Conservation (phyloP, 192 early-diverging fungal species). For the Mortierella alpina region DNA sequence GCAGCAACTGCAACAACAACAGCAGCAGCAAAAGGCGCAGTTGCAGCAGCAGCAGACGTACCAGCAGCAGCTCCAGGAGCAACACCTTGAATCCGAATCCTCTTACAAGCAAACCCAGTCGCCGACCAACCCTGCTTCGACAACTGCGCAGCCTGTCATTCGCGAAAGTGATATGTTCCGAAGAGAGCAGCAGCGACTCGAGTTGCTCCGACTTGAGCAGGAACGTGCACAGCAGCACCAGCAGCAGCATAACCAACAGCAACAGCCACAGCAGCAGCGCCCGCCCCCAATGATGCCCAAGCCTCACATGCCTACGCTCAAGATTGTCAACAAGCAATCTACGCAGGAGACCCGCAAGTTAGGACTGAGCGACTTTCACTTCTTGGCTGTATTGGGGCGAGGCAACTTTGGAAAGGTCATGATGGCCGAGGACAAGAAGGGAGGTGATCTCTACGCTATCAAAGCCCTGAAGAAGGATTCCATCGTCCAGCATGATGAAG, state of each 20-base stretch:
- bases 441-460: slow-evolving; percentile 89
- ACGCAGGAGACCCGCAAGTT: slow-evolving; percentile 62
- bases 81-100: slow-evolving; percentile 29
- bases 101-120: slow-evolving; percentile 30
- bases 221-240: slow-evolving; percentile 35
- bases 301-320: slow-evolving; percentile 39
- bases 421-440: slow-evolving; percentile 92
- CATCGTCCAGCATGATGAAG: slow-evolving; percentile 98
- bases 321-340: slow-evolving; percentile 37
- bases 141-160: neutral
- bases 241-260: slow-evolving; percentile 35
- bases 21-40: slow-evolving; percentile 39
- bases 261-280: slow-evolving; percentile 21
- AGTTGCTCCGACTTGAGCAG: slow-evolving; percentile 40
- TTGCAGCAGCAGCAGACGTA: slow-evolving; percentile 56
- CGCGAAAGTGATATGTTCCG: slow-evolving; percentile 21
- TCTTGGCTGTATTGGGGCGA: slow-evolving; percentile 94
- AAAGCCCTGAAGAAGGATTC: slow-evolving; percentile 99
- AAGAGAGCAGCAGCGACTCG: slow-evolving; percentile 41
- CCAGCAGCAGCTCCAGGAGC: slow-evolving; percentile 52
- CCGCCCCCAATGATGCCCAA: slow-evolving; percentile 43
- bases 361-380: slow-evolving; percentile 90
- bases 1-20: slow-evolving; percentile 43
- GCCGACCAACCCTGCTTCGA: slow-evolving; percentile 16
- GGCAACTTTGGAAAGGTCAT: slow-evolving; percentile 99